A percentile compares a stretch with the other conserved stretches of the same genome.
Conservation (phyloP, 352 stramenopile species). For the Globisporangium barbulae region DNA sequence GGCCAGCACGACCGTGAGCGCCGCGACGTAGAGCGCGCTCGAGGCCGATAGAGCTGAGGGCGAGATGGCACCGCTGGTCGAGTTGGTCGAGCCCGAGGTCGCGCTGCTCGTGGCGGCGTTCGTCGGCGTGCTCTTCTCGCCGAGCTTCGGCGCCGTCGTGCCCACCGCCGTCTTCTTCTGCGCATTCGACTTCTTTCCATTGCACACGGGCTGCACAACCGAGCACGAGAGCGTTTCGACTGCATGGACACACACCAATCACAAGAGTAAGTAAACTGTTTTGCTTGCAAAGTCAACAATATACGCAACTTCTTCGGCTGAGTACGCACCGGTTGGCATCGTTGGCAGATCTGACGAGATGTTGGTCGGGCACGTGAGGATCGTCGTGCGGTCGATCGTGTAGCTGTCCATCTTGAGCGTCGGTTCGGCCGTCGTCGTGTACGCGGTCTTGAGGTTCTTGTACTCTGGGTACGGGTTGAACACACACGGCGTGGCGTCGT, state of each 20-base stretch:
- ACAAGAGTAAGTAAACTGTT: slow-evolving; percentile 24
- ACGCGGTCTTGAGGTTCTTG: slow-evolving; percentile 44
- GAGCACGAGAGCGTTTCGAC: slow-evolving; percentile 49
- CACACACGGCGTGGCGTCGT: slow-evolving; percentile 33
- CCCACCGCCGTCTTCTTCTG: slow-evolving; percentile 31
- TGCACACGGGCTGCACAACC: slow-evolving; percentile 48
- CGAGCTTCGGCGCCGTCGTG: slow-evolving; percentile 11
- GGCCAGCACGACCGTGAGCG: background rate
- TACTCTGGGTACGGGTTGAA: slow-evolving; percentile 51
- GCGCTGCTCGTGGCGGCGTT: background rate
- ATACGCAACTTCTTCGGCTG: too few relatives aligned
- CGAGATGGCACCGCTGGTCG: background rate
- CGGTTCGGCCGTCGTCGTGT: slow-evolving; percentile 40
- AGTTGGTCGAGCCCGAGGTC: background rate
- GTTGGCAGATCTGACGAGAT: slow-evolving; percentile 22
- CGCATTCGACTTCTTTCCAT: slow-evolving; percentile 48
- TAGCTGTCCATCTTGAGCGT: slow-evolving; percentile 37
- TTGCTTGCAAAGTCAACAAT: too few relatives aligned
- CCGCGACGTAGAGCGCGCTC: slow-evolving; percentile 1
- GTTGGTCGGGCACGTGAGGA: slow-evolving; percentile 28
- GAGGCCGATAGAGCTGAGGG: background rate
- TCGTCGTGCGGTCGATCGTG: slow-evolving; percentile 21
- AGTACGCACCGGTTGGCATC: slow-evolving; percentile 31
- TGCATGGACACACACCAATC: slow-evolving; percentile 9
- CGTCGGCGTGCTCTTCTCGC: slow-evolving; percentile 10